Conservation (phyloP, 345 rosid genomes). For the Rubroshorea leprosula region DNA sequence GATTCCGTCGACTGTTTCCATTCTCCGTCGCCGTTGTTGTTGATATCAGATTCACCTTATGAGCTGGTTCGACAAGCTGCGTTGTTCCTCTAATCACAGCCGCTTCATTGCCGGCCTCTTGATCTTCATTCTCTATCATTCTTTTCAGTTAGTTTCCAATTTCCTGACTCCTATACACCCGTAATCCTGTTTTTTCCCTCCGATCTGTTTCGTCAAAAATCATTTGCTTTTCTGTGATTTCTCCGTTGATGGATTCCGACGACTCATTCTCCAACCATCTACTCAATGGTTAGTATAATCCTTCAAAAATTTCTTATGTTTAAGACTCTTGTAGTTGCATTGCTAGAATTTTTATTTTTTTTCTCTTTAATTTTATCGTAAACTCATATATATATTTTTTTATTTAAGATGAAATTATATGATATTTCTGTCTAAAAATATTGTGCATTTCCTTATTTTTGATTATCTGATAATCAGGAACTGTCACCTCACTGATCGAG, state of each 20-base stretch:
- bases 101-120: slow-evolving; percentile 57
- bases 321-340: too few species aligned
- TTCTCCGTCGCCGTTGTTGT: neutral
- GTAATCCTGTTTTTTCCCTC: slow-evolving; percentile 14
- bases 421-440: too few species aligned
- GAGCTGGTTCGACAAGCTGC: slow-evolving; percentile 46
- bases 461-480: slow-evolving; percentile 22
- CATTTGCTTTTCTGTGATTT: neutral
- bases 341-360: too few species aligned
- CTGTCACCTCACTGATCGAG: slow-evolving; percentile 34
- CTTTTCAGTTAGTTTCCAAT: slow-evolving; percentile 50
- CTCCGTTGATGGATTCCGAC: slow-evolving; percentile 36
- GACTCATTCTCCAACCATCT: slow-evolving; percentile 20
- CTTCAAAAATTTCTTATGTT: neutral
- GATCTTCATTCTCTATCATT: slow-evolving; percentile 41
- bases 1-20: neutral
- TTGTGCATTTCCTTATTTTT: neutral
- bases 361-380: too few species aligned
- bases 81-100: slow-evolving; percentile 46
- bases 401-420: neutral
- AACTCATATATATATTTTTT: too few species aligned
- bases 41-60: slow-evolving; percentile 26
- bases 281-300: slow-evolving; percentile 20
- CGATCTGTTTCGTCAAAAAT: neutral
- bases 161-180: slow-evolving; percentile 54